phyloP scores from a whole-genome alignment of 148 eudicot species.

The Linanthus parryae region DNA sequence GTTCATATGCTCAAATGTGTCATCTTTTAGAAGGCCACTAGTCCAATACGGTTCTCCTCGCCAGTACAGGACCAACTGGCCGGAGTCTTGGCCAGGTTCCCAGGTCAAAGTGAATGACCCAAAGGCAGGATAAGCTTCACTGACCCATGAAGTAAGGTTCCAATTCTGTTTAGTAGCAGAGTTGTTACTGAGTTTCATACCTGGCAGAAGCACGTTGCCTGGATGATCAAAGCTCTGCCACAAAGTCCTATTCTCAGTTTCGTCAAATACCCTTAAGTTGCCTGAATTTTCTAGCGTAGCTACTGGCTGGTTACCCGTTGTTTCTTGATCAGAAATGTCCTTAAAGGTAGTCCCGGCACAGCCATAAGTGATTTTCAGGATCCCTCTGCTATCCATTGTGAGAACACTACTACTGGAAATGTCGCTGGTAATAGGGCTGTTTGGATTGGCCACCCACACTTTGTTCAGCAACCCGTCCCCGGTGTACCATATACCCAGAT shows the following conservation, averaged over 20 bases:
- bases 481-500: too few relatives aligned
- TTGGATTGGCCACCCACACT: too few relatives aligned
- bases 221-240: conserved; percentile 33
- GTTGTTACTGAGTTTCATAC: conserved; percentile 11
- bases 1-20: background rate
- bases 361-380: too few relatives aligned
- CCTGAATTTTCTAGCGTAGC: conserved; percentile 20
- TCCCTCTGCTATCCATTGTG: too few relatives aligned
- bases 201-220: conserved; percentile 3
- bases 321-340: too few relatives aligned
- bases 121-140: conserved; percentile 9
- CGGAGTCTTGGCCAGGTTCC: conserved; percentile 15
- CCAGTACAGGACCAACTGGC: conserved; percentile 12
- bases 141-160: conserved; percentile 12
- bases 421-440: too few relatives aligned
- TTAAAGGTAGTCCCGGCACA: too few relatives aligned
- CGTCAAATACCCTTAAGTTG: conserved; percentile 16
- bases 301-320: too few relatives aligned
- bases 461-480: too few relatives aligned
- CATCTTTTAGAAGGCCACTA: conserved; percentile 20
- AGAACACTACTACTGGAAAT: too few relatives aligned
- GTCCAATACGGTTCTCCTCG: conserved; percentile 28
- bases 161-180: background rate
- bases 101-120: conserved; percentile 26
- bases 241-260: conserved; percentile 8